Base-by-base conservation (phyloP, 495 filamentous ascomycete genomes). In the Astrothelium subdiscretum region DNA sequence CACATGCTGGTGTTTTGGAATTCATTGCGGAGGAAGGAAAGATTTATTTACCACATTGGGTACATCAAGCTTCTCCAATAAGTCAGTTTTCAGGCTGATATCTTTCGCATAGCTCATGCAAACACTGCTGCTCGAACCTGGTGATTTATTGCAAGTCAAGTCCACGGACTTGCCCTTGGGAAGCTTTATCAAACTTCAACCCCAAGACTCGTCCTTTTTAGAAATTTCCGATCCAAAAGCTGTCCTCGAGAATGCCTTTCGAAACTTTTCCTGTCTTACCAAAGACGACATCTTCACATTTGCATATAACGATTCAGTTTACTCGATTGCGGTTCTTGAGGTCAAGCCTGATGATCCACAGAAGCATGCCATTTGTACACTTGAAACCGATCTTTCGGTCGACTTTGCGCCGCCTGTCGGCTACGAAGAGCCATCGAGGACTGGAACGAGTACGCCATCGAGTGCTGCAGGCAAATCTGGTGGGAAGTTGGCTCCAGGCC, bases 21-120 rank as follows among this genome's bases (percentile, higher is more conserved):
- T 98, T 98, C 71, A 91, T 96, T 61, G 94, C 94, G 11, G 94
- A 97, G 72, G 94, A 98, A 73, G 94, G 94, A 31, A 88, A 94
- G 71, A 90, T 95, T 6, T 98, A 98, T 76, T 76, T 98, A 61
- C 94, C 94, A 52, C 88, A 89, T 69, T 98, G 94, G 94, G 91
- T 95, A 78, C 67, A 85, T 71, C 31, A 35, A 10, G 3, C 29
- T 11, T 54, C n/a, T 8, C 48, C 5, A 12, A 61, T 11, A 61
- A 42, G 65, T 67, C 32, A 65, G n/a, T 38, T 11, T 29, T 60
- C 29, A 27, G 3, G 38, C 35, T 38, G 35, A 38, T 8, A 38
- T 38, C 35, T 38, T 15, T 38, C 35, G 8, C 35, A 15, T 60
- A 96, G 91, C 86, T 97, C 77, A 97, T 98, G 91, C 82, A 92